Percentiles rank a stretch among this genome's conserved stretches.
These are phyloP conservation scores for Cladosporium phlei DNA, from an alignment of 2,329 filamentous ascomycete genomes.

Conservation along the genomic window DNA sequence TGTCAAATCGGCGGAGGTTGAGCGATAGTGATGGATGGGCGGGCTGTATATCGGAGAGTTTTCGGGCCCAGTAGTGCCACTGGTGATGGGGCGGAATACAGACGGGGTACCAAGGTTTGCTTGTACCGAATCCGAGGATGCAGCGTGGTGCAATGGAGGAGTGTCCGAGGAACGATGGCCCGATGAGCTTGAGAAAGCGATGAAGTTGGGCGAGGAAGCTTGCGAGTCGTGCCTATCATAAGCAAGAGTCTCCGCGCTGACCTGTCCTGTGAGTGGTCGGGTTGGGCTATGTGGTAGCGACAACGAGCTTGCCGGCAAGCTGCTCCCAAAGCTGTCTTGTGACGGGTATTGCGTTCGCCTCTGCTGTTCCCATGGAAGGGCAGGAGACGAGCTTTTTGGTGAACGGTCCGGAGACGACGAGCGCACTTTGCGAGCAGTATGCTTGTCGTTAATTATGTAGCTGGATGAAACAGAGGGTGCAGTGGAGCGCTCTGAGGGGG, in stretches of 20 bases:
- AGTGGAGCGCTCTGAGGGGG: constrained; percentile 22
- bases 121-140: constrained; percentile 30
- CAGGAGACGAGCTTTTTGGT: not conserved
- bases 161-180: constrained; percentile 16
- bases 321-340: constrained; percentile 6
- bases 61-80: constrained; percentile 20
- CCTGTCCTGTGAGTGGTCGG: constrained; percentile 4
- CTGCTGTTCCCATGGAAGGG: not conserved
- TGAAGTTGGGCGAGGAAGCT: constrained; percentile 26
- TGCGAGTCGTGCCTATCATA: constrained; percentile 5
- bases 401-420: not conserved
- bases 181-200: constrained; percentile 8
- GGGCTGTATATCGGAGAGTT: constrained; percentile 13
- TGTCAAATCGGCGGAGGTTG: constrained; percentile 25
- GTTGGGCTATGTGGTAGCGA: constrained; percentile 4
- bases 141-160: constrained; percentile 14
- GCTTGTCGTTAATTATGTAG: not conserved
- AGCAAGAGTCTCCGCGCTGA: constrained; percentile 10
- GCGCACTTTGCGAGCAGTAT: constrained; percentile 1
- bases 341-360: not conserved
- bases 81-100: constrained; percentile 18
- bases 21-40: constrained; percentile 19
- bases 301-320: constrained; percentile 9
- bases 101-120: constrained; percentile 24
- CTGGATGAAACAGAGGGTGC: constrained; percentile 13